phyloP scores from a whole-genome alignment of 73 alveolate genomes.

The Stentor coeruleus region DNA sequence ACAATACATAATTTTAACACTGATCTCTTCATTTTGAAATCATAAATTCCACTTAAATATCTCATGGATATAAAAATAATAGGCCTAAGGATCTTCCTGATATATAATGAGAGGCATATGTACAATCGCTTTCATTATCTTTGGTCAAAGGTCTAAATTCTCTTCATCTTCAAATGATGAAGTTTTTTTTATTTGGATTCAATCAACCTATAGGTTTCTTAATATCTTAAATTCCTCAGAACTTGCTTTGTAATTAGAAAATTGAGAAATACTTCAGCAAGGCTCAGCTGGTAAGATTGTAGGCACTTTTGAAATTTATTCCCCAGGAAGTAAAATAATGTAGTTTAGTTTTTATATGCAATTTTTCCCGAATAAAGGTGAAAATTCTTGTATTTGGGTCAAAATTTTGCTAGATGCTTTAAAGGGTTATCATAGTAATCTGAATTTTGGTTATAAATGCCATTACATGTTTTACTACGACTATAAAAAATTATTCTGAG shows the following conservation, averaged over 20 bases:
- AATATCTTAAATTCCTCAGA: not conserved
- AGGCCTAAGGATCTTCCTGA: constrained; percentile 3
- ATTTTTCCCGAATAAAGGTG: not conserved
- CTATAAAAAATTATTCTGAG: not conserved
- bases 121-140: not conserved
- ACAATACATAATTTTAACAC: too few relatives aligned
- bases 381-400: not conserved
- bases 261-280: not conserved
- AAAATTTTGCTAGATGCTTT: not conserved
- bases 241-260: not conserved
- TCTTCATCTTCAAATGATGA: not conserved
- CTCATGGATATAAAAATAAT: not conserved
- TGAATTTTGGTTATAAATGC: not conserved
- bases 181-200: not conserved
- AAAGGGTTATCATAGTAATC: not conserved
- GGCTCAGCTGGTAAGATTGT: not conserved
- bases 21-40: too few relatives aligned
- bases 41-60: too few relatives aligned
- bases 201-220: not conserved
- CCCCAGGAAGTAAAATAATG: not conserved
- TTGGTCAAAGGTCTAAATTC: not conserved
- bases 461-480: not conserved
- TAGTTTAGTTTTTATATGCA: not conserved
- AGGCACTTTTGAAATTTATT: not conserved
- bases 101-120: not conserved